A percentile compares a stretch with the other conserved stretches of the same genome.
phyloP scores from a whole-genome alignment of 345 rosid species.

The Salix exigua region DNA sequence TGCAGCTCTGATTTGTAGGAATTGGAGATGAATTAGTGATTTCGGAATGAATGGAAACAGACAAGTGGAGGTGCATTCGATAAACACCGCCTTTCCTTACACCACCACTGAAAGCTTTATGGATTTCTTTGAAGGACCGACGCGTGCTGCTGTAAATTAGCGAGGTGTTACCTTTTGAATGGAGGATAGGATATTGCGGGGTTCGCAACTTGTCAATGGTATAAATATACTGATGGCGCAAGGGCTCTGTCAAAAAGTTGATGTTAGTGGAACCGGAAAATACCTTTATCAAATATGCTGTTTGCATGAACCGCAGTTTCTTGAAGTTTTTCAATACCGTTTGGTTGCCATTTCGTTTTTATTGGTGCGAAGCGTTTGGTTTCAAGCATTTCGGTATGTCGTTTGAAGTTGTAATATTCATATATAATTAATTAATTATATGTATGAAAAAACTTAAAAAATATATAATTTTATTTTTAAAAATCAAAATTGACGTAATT shows the following conservation, averaged over 20 bases:
- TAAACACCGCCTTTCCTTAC: constrained; percentile 53
- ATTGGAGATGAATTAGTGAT: constrained; percentile 1
- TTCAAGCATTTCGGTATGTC: too few relatives aligned
- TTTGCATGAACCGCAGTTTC: not conserved
- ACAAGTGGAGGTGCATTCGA: constrained; percentile 54
- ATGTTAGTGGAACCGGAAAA: constrained; percentile 13
- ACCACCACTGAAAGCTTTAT: constrained; percentile 51
- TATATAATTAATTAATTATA: too few relatives aligned
- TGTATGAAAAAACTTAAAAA: too few relatives aligned
- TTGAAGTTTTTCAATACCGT: too few relatives aligned
- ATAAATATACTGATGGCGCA: too few relatives aligned
- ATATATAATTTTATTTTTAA: too few relatives aligned
- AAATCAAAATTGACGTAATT: too few relatives aligned
- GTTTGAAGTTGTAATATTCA: too few relatives aligned
- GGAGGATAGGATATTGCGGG: not conserved
- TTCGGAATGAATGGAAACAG: constrained; percentile 42
- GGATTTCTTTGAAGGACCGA: constrained; percentile 55
- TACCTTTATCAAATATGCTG: not conserved
- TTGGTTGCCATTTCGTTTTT: too few relatives aligned
- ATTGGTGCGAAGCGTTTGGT: too few relatives aligned
- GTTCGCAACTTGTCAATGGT: too few relatives aligned
- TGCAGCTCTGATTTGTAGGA: constrained; percentile 25
- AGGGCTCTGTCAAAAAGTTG: not conserved
- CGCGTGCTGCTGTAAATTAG: constrained; percentile 36
- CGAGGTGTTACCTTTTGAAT: not conserved